Base-by-base conservation (phyloP, 2,329 filamentous ascomycete species). In the Berkeleyomyces rouxiae region DNA sequence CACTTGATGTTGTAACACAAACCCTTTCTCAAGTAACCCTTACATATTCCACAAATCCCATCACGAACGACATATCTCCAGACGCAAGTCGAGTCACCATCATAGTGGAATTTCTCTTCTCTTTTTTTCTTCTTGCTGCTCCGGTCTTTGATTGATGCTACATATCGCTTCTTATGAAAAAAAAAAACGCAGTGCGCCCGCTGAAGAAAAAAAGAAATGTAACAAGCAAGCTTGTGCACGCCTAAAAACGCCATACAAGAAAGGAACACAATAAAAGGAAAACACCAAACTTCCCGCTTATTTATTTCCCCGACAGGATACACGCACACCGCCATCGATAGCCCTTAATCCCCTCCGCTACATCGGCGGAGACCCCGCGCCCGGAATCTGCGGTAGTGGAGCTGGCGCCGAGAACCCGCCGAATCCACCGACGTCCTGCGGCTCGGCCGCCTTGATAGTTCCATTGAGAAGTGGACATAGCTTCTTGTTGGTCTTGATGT, bases 401-500 rank as follows among this genome's bases (percentile, higher is more conserved):
- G 66, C 61, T 33, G 64, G 58, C 51, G 59, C 61, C n/a, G 61
- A 63, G 42, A 67, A 66, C 7, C 63, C 63, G 64, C 81, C 81
- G 71, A 84, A 84, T 5, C 80, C 79, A 62, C 80, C 78, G 65
- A 82, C 77, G 66, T 83, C 81, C 44, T 75, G 75, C n/a, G 75
- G 74, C 63, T 76, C 75, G 67, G 81, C 79, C 46, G 76, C 74
- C 67, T 87, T 86, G 77, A 87, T 87, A 40, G 87, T 88, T 61
- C 90, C 89, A 71, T 95, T 95, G 66, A 95, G 84, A 72, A 93
- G 78, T 58, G 89, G 89, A 72, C 89, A 95, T 69, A 91, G 81
- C 90, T 96, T 97, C 77, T 96, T 95, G 78, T 97, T 97, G 58
- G 92, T 97, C 75, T 96, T 96, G 78, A 99, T 99, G 71, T 99